Evolutionary conservation across 1,139 yeast genomes (phyloP).

Genomic region (Diutina scorzettiae): DNA sequence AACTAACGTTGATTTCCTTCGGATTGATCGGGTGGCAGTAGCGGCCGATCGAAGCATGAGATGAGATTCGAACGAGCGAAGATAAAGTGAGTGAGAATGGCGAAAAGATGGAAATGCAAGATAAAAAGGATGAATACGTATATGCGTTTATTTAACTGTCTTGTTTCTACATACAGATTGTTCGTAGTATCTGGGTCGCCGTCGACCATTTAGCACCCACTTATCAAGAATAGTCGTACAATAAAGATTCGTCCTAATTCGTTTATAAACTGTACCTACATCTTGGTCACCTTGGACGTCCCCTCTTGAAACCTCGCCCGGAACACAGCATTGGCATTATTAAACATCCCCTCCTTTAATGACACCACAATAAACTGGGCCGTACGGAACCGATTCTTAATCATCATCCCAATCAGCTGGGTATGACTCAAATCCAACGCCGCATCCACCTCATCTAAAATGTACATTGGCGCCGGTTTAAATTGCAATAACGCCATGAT

Average conservation of each 20-base stretch:
- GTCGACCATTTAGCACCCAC: too few relatives aligned
- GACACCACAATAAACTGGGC: conserved; percentile 95
- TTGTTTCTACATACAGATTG: too few relatives aligned
- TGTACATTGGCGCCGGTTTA: conserved; percentile 98
- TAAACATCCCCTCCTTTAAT: conserved; percentile 95
- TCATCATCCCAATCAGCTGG: conserved; percentile 91
- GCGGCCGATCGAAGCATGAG: neutral
- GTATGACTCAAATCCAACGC: conserved; percentile 96
- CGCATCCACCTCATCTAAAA: conserved; percentile 95
- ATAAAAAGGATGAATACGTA: too few relatives aligned
- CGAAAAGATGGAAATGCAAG: too few relatives aligned
- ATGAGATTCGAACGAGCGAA: neutral
- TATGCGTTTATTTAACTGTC: too few relatives aligned
- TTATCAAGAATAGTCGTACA: neutral
- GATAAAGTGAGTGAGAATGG: too few relatives aligned
- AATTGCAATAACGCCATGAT: conserved; percentile 85
- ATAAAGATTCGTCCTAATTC: neutral
- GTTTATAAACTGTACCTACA: conserved; percentile 12
- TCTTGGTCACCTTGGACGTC: conserved; percentile 76
- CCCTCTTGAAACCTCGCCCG: conserved; percentile 94
- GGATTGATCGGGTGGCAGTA: too few relatives aligned
- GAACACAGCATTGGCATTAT: conserved; percentile 90
- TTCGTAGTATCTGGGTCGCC: too few relatives aligned
- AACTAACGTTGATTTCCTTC: neutral
- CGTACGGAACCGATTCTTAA: conserved; percentile 88